These are phyloP conservation scores for Spergularia azorica DNA, from an alignment of 179 eudicot genomes.

Conservation along the genomic window DNA sequence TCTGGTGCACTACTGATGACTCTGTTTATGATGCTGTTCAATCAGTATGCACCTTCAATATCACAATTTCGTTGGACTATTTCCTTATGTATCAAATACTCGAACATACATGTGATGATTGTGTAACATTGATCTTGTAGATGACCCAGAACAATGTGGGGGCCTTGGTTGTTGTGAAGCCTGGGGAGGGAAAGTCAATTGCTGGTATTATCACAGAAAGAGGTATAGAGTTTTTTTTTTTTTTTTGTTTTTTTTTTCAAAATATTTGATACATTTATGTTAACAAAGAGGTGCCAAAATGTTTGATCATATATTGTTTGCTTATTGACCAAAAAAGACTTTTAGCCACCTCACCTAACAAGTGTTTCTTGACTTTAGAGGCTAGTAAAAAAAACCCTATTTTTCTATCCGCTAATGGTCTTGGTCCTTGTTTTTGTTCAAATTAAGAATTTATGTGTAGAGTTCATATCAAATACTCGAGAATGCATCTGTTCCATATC, in stretches of 20 bases:
- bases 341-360: no score
- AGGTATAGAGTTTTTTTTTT: slow-evolving; percentile 40
- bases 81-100: neutral
- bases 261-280: neutral
- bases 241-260: neutral
- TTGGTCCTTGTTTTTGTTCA: no score
- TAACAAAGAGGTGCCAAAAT: no score
- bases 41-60: slow-evolving; percentile 57
- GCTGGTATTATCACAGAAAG: slow-evolving; percentile 95
- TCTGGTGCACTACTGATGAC: slow-evolving; percentile 91
- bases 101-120: neutral
- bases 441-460: no score
- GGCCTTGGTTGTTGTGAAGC: slow-evolving; percentile 89
- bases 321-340: no score
- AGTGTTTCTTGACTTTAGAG: no score
- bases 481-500: no score
- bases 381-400: no score
- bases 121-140: slow-evolving; percentile 37
- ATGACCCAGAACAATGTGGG: slow-evolving; percentile 97
- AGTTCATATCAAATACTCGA: no score
- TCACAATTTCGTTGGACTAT: neutral
- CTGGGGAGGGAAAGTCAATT: slow-evolving; percentile 74
- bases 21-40: slow-evolving; percentile 89
- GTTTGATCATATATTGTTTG: no score
- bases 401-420: no score